Base-by-base conservation (phyloP, 1,284 basidiomycete genomes). In the Sanguinoderma infundibulare region DNA sequence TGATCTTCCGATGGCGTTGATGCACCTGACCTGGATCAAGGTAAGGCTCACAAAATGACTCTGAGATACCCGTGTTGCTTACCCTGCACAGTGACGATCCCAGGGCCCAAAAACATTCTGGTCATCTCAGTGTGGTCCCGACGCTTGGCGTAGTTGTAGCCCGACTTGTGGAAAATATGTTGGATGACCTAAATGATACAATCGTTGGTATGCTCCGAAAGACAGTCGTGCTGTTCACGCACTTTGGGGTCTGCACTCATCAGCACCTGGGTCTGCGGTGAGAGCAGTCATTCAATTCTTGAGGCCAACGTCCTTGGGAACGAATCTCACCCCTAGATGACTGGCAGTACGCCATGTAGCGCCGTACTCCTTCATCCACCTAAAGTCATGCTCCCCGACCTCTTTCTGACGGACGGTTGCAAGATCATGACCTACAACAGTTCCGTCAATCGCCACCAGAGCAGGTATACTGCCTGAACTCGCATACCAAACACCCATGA, bases 1-100 rank as follows among this genome's bases (percentile, higher is more conserved):
- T 70, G 12, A 79, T 68, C 56, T 71, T 81, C 57, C 76, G 65
- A 4, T 81, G 75, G 47, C 78, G 70, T 47, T 73, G 74, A 57
- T 83, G 82, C 30, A 64, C 68, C 8, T 75, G 73, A 9, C 77
- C 81, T 82, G 38, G 22, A 28, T 5, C 9, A 22, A 26, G 7
- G 24, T 44, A 44, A 44, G 42, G 22, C 39, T 15, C 5, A n/a
- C n/a, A n/a, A 9, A 14, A 34, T 14, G 22, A 7, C 3, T 14
- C 20, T 22, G 17, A 14, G 42, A 44, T 10, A 14, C 5, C 6
- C 5, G 6, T 14, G 3, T 24, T 14, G 24, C 42, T 44, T 15
- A 24, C 46, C 46, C 17, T 47, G 46, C 46, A 28, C 46, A 6
- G 62, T 63, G 3, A 66, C 58, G 14, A 73, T 47, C 6, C 67